Percentiles rank a stretch among this genome's conserved stretches.
phyloP scores from a whole-genome alignment of 164 flowering plant species.

The Warburgia ugandensis region DNA sequence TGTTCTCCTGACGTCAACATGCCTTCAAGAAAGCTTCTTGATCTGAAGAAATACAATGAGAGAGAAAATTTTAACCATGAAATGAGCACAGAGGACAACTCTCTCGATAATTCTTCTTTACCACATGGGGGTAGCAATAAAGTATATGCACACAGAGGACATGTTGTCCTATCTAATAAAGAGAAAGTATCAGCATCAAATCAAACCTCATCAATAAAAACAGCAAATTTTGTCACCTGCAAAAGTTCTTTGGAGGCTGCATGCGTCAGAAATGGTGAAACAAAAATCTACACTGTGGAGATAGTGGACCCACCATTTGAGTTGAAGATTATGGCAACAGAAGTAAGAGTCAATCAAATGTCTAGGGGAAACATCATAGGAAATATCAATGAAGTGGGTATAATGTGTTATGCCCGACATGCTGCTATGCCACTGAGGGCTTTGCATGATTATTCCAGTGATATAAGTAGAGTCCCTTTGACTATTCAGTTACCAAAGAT shows the following conservation, averaged over 20 bases:
- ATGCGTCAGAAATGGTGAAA: constrained; percentile 41
- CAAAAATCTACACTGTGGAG: constrained; percentile 46
- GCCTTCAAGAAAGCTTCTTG: constrained; percentile 13
- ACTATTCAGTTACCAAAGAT: constrained; percentile 46
- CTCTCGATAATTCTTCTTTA: too few relatives aligned
- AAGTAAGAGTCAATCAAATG: constrained; percentile 26
- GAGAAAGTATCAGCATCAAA: background rate
- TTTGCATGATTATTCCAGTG: constrained; percentile 47
- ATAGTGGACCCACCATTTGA: constrained; percentile 33
- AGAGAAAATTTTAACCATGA: background rate
- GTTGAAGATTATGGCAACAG: constrained; percentile 33
- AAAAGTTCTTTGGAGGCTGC: constrained; percentile 23
- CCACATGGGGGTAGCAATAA: too few relatives aligned
- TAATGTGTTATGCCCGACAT: constrained; percentile 63
- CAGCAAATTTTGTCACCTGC: constrained; percentile 36
- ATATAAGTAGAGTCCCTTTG: constrained; percentile 39
- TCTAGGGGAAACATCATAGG: constrained; percentile 17
- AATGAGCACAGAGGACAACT: too few relatives aligned
- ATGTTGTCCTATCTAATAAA: background rate
- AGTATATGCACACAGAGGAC: background rate
- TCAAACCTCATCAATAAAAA: constrained; percentile 6
- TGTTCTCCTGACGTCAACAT: constrained; percentile 42
- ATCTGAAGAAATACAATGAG: constrained; percentile 15
- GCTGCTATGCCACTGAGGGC: constrained; percentile 55
- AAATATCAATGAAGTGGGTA: constrained; percentile 21